phyloP scores from a whole-genome alignment of 495 filamentous ascomycete genomes.

The Trichoderma parareesei region DNA sequence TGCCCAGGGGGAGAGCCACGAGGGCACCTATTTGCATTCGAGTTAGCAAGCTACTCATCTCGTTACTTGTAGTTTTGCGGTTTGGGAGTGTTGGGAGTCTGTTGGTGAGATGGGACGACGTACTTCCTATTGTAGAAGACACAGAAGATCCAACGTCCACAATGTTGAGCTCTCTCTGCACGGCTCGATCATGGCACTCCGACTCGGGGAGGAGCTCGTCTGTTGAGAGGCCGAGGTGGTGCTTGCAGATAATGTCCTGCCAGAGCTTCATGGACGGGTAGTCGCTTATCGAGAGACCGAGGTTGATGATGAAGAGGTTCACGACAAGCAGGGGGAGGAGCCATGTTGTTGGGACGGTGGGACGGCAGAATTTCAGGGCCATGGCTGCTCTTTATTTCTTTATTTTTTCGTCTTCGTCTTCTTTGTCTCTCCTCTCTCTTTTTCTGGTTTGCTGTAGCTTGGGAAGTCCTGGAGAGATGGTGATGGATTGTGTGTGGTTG shows the following conservation, averaged over 20 bases:
- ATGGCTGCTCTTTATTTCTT: not conserved
- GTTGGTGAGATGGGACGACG: not conserved
- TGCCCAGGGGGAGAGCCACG: not conserved
- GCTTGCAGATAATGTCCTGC: slow-evolving; percentile 1
- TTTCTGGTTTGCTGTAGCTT: not conserved
- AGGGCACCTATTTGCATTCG: not conserved
- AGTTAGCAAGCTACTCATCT: not conserved
- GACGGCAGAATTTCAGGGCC: not conserved
- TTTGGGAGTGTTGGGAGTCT: too few species aligned
- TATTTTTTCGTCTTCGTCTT: too few species aligned
- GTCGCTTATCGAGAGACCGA: not conserved
- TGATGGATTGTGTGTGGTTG: not conserved
- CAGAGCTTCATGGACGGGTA: not conserved
- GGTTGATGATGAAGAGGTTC: slow-evolving; percentile 7
- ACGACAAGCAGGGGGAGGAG: not conserved
- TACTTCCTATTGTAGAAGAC: not conserved
- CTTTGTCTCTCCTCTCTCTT: not conserved
- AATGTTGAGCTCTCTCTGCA: not conserved
- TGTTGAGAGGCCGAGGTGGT: not conserved
- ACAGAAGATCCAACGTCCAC: not conserved
- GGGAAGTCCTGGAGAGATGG: not conserved
- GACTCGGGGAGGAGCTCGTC: not conserved
- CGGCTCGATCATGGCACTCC: not conserved
- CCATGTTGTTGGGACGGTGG: not conserved
- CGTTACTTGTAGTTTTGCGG: too few species aligned